phyloP scores from a whole-genome alignment of 139 green algal genomes.

The Haematococcus sp. region DNA sequence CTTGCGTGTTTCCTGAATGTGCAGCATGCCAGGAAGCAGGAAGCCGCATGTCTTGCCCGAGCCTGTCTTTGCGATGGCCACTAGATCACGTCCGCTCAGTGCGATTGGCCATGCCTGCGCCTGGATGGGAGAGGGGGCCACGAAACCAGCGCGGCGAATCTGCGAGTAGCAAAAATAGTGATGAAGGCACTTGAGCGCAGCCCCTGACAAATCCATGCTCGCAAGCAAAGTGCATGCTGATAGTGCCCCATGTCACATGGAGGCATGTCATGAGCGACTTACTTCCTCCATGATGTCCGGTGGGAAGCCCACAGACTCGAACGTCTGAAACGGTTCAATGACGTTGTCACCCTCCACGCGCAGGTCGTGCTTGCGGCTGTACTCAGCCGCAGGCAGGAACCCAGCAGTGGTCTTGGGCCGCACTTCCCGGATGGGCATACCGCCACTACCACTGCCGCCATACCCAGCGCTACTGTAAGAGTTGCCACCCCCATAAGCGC shows the following conservation, averaged over 20 bases:
- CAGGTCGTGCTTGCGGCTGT: constrained; percentile 58
- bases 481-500: constrained; percentile 17
- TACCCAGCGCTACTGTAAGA: not conserved
- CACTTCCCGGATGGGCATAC: not conserved
- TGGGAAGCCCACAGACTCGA: constrained; percentile 71
- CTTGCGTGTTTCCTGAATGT: constrained; percentile 66
- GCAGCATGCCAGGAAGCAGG: constrained; percentile 81
- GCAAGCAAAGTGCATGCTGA: too few relatives aligned
- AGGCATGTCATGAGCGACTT: not conserved
- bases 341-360: constrained; percentile 52
- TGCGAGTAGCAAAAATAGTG: constrained; percentile 20
- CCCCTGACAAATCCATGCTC: too few relatives aligned
- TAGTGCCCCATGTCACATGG: too few relatives aligned
- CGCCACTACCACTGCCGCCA: constrained; percentile 17
- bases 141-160: constrained; percentile 74
- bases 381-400: constrained; percentile 41
- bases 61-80: constrained; percentile 87
- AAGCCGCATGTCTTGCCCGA: constrained; percentile 86
- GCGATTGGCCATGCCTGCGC: constrained; percentile 83
- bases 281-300: constrained; percentile 77
- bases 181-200: not conserved
- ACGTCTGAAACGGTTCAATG: constrained; percentile 68
- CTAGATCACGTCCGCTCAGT: constrained; percentile 74
- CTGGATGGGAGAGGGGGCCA: constrained; percentile 82
- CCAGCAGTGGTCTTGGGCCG: constrained; percentile 22